Evolutionary conservation across 2,329 filamentous ascomycete species (phyloP).

Genomic region (Xylariaceae sp.): DNA sequence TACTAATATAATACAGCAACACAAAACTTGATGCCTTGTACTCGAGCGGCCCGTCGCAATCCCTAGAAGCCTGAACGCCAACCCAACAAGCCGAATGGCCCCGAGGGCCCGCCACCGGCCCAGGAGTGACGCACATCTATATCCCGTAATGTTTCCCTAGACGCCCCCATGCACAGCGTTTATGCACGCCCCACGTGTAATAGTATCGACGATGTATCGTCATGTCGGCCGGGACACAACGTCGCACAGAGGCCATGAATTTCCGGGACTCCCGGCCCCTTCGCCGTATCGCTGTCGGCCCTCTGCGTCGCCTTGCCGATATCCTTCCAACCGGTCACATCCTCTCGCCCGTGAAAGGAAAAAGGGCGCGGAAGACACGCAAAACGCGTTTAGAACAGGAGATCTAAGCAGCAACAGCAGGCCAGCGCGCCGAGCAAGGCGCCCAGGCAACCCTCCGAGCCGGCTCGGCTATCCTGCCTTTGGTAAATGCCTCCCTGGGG

Average conservation of each 20-base stretch:
- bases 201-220: background rate
- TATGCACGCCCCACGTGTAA: background rate
- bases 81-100: background rate
- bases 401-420: constrained; percentile 57
- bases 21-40: too few species aligned
- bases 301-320: background rate
- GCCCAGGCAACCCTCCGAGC: constrained; percentile 36
- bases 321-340: too few species aligned
- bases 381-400: constrained; percentile 43
- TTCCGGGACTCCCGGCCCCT: background rate
- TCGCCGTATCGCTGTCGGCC: background rate
- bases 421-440: constrained; percentile 49
- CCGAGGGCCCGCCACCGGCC: background rate
- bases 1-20: too few species aligned
- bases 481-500: constrained; percentile 34
- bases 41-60: background rate
- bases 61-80: constrained; percentile 15
- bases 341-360: background rate
- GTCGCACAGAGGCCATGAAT: background rate
- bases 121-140: background rate
- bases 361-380: too few species aligned
- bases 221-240: background rate
- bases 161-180: too few species aligned
- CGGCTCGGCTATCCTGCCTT: constrained; percentile 26
- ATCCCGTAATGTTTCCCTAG: background rate